Evolutionary conservation across 768 basidiomycete genomes (phyloP), one percentile per base, ranked within the genome.

Genomic region (Plicaturopsis crispa): DNA sequence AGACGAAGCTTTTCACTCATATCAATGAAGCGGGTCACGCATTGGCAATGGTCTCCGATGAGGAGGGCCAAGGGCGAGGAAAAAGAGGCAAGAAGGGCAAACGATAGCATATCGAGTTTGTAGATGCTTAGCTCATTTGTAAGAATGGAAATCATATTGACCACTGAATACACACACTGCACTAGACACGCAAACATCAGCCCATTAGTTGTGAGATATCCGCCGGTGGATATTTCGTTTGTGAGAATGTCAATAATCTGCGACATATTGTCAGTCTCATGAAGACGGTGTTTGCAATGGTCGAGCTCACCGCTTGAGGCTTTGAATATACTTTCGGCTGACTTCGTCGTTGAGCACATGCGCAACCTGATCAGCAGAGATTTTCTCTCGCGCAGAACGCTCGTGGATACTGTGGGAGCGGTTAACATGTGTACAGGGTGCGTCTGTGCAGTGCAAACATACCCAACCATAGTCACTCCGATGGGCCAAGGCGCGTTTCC

Each of bases 401-500:
- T 96, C 96, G 64, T 99, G 96, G 40, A 98, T 96, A 66, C 92
- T 86, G 43, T 22, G 35, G 20, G 20, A 32, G 38, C 8, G 30
- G 6, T 40, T 13, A 44, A 13, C 43, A 20, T 31, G 24, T n/a
- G 23, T 21, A 42, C 16, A n/a, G 19, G 1, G 31, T 28, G 22
- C 28, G 20, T 26, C 28, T 13, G 34, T 19, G 31, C 16, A 30
- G 20, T 7, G 31, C 38, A 28, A 8, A 69, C 81, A 26, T 61
- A 91, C 90, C 91, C 93, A 65, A 98, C 96, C 86, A 94, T 94
- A 44, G 96, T 99, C 6, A 99, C 96, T 31, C 96, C 96, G 52
- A 99, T 99, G 2, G 96, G 96, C 96, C 96, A 99, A 3, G 96
- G 93, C 0, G 96, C 94, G 51, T 96, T 99, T 23, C 96, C 96